phyloP scores from a whole-genome alignment of 768 basidiomycete genomes.

The Boletus sp. region DNA sequence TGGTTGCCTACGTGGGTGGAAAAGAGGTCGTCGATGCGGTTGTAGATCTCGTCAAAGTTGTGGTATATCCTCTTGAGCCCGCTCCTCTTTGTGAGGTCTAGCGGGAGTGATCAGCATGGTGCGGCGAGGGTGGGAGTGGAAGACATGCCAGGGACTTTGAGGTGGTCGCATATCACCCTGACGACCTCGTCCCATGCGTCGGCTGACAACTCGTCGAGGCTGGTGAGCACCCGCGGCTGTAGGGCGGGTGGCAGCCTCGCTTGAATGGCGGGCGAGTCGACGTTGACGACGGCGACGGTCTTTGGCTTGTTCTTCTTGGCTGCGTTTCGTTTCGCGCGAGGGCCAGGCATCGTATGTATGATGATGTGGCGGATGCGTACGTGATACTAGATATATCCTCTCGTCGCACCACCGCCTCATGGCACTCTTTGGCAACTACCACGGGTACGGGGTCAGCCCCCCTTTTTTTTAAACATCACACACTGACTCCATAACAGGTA shows the following conservation, averaged over 20 bases:
- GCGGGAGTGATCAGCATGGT: conserved; percentile 1
- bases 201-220: conserved; percentile 28
- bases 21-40: conserved; percentile 50
- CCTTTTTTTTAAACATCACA: neutral
- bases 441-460: conserved; percentile 45
- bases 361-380: too few relatives aligned
- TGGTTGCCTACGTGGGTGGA: conserved; percentile 41
- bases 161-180: conserved; percentile 45
- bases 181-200: conserved; percentile 51
- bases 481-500: conserved; percentile 43
- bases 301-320: conserved; percentile 22
- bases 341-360: conserved; percentile 24
- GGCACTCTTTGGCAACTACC: conserved; percentile 66
- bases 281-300: conserved; percentile 1
- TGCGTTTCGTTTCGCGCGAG: conserved; percentile 20
- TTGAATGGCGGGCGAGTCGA: neutral
- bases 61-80: conserved; percentile 64
- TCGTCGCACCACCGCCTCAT: too few relatives aligned
- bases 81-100: conserved; percentile 55
- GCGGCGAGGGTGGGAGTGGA: too few relatives aligned
- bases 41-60: conserved; percentile 53
- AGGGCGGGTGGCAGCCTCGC: conserved; percentile 16
- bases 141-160: conserved; percentile 53
- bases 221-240: conserved; percentile 7
- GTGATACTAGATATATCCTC: too few relatives aligned